Percentiles rank a stretch among this genome's conserved stretches.
phyloP scores from a whole-genome alignment of 2,329 filamentous ascomycete genomes.

The Clathrospora elynae region DNA sequence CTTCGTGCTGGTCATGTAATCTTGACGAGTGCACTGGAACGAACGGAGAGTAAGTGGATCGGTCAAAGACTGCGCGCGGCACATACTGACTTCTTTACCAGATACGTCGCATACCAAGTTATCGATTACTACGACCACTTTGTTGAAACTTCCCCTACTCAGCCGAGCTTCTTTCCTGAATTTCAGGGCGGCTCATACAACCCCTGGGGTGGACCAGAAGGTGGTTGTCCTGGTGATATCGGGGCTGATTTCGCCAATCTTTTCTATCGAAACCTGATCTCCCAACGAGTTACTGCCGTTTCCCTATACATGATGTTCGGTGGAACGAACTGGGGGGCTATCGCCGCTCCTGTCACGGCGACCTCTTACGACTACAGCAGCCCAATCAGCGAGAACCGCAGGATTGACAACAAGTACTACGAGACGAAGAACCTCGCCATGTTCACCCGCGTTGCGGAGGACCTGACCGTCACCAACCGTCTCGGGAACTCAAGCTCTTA shows the following conservation, averaged over 20 bases:
- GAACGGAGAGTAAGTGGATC: constrained; percentile 54
- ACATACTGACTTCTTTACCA: constrained; percentile 1
- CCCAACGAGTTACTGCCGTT: constrained; percentile 63
- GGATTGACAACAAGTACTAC: constrained; percentile 64
- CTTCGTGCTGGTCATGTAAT: constrained; percentile 66
- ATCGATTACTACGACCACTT: constrained; percentile 57
- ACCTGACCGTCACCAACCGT: constrained; percentile 61
- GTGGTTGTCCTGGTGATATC: constrained; percentile 60
- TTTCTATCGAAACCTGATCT: constrained; percentile 67
- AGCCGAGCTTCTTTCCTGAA: constrained; percentile 63
- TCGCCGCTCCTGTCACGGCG: constrained; percentile 62
- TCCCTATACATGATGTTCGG: constrained; percentile 70
- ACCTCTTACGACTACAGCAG: constrained; percentile 69
- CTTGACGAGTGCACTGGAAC: constrained; percentile 64
- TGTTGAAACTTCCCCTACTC: constrained; percentile 49
- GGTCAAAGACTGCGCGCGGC: background rate
- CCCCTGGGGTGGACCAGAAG: constrained; percentile 65
- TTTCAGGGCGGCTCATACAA: constrained; percentile 66
- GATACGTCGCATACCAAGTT: constrained; percentile 60
- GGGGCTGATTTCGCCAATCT: constrained; percentile 66
- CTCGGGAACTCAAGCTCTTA: constrained; percentile 56
- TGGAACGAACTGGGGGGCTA: constrained; percentile 67
- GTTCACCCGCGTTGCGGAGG: constrained; percentile 63
- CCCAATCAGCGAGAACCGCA: constrained; percentile 64
- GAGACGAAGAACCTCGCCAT: constrained; percentile 67